Evolutionary conservation across 78 protist genomes (phyloP).

Genomic region (slime mould (Dictyostelium discoideum)): DNA sequence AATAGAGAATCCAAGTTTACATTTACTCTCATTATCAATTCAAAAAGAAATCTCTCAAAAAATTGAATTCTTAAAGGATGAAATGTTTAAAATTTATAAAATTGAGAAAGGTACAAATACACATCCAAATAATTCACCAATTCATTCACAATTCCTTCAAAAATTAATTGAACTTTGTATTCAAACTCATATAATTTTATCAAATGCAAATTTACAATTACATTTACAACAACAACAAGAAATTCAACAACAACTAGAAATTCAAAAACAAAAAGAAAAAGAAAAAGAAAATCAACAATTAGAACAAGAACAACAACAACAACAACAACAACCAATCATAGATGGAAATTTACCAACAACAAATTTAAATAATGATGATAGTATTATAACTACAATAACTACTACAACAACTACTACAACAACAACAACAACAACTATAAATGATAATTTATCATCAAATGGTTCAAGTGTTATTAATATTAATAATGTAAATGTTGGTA

Average conservation of each 20-base stretch:
- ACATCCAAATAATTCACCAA: background rate
- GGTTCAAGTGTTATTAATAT: background rate
- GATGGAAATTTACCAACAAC: background rate
- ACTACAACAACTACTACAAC: background rate
- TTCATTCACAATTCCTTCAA: slow-evolving; percentile 44
- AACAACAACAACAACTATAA: background rate
- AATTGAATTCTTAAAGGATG: slow-evolving; percentile 33
- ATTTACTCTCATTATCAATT: background rate
- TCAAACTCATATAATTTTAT: slow-evolving; percentile 8
- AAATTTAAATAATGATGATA: background rate
- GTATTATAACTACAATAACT: background rate
- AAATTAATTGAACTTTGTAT: slow-evolving; percentile 53
- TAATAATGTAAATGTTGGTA: background rate
- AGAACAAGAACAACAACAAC: background rate
- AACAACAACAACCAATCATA: background rate
- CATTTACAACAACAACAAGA: background rate
- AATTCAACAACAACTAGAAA: background rate
- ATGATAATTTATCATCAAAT: background rate
- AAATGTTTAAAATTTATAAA: slow-evolving; percentile 40
- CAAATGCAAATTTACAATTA: background rate
- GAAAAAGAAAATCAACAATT: background rate
- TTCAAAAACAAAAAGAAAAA: background rate
- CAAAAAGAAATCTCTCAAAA: slow-evolving; percentile 2
- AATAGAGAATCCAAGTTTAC: background rate
- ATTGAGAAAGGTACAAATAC: background rate